Percentiles rank a stretch among this genome's conserved stretches.
Evolutionary conservation across 2,329 filamentous ascomycete species (phyloP).

Genomic region (Talaromyces sp.): DNA sequence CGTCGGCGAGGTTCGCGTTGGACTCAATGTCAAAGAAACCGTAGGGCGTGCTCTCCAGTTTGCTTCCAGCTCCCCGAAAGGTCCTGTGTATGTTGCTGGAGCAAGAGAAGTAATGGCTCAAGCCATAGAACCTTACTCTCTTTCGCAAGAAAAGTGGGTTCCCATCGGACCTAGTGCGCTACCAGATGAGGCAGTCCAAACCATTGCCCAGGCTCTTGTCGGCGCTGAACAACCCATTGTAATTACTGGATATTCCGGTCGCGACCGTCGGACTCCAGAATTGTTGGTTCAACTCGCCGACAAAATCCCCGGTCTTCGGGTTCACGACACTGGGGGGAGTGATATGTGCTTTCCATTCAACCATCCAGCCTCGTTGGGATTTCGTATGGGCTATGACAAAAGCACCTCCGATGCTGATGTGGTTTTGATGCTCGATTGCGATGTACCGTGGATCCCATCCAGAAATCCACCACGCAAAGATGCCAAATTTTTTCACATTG

Average conservation of each 20-base stretch:
- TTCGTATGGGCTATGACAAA: slow-evolving; percentile 65
- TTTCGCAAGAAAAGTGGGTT: slow-evolving; percentile 63
- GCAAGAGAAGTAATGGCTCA: slow-evolving; percentile 74
- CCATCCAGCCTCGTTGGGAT: slow-evolving; percentile 52
- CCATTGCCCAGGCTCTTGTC: slow-evolving; percentile 29
- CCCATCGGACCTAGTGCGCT: slow-evolving; percentile 60
- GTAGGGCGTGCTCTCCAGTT: slow-evolving; percentile 75
- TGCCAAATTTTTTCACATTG: slow-evolving; percentile 55
- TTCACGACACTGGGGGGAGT: slow-evolving; percentile 39
- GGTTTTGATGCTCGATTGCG: slow-evolving; percentile 73
- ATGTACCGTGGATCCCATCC: slow-evolving; percentile 81
- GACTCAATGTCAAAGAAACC: slow-evolving; percentile 75
- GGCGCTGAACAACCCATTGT: slow-evolving; percentile 36
- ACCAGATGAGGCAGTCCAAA: slow-evolving; percentile 34
- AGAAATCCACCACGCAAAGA: slow-evolving; percentile 49
- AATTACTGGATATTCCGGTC: slow-evolving; percentile 41
- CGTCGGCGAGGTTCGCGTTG: slow-evolving; percentile 69
- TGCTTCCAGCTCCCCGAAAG: slow-evolving; percentile 63
- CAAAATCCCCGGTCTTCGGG: slow-evolving; percentile 35
- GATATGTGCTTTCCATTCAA: slow-evolving; percentile 37
- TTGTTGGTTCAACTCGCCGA: slow-evolving; percentile 36
- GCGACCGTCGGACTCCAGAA: slow-evolving; percentile 29
- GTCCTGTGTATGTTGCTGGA: slow-evolving; percentile 69
- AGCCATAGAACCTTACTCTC: slow-evolving; percentile 61
- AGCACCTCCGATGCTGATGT: slow-evolving; percentile 67